Evolutionary conservation across 2,329 filamentous ascomycete species (phyloP), one percentile per base, ranked within the genome.

Genomic region (Apiospora saccharicola): DNA sequence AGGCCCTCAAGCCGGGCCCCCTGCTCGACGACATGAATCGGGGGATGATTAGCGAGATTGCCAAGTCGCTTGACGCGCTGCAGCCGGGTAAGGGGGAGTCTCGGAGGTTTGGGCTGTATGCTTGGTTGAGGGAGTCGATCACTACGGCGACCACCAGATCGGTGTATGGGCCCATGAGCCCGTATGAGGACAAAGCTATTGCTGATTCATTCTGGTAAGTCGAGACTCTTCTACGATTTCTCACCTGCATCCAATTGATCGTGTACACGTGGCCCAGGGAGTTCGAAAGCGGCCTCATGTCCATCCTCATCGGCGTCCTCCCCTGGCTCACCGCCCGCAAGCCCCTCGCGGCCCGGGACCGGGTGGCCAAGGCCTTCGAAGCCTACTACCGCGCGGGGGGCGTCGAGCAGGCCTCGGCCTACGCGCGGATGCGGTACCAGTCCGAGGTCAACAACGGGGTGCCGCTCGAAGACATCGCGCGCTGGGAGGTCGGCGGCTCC

Each of bases 21-120:
- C 8, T 61, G 53, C 71, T 76, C 16, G 75, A 75, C 64, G 73
- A 75, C 16, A 71, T 74, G 67, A 75, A 74, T 24, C 67, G 75
- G 14, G 47, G 72, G 41, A 75, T 74, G 76, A 75, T 61, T 49
- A 69, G 49, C 47, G 49, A 69, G 22, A 73, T 47, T 12, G 61
- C 74, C 26, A 37, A 64, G 43, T 72, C 74, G 41, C 69, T 76
- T 2, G 67, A 75, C 13, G 41, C 67, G 3, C 53, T 75, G 19
- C 30, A 73, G 44, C 26, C 67, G 10, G 69, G 72, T 14, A 44
- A 71, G 61, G 69, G 67, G 37, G 43, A 44, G 43, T 44, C 43
- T 6, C 49, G 67, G 6, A 71, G 26, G 41, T 26, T 72, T 26
- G 30, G 72, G 71, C 41, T 78, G 70, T 70, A 71, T 49, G 47